Evolutionary conservation across 2,329 filamentous ascomycete species (phyloP), one percentile per base, ranked within the genome.

Genomic region (Aspergillus texensis): DNA sequence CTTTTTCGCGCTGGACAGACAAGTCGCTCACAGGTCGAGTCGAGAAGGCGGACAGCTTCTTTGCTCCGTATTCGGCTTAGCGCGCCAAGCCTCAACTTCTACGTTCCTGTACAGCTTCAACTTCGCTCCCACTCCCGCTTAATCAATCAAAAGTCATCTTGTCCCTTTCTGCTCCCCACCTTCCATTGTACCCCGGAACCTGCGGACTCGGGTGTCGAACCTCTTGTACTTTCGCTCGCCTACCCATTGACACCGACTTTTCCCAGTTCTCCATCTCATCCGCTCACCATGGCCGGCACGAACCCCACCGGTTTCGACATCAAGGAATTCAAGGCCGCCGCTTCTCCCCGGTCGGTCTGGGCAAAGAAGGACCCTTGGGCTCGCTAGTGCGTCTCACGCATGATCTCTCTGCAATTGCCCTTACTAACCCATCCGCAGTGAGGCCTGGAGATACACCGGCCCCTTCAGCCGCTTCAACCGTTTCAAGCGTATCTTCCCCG

Each of bases 221-320:
- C 39, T n/a, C 61, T 21, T 62, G 16, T 9, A 32, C 30, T 64
- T 61, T 67, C 65, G 71, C 43, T 60, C 48, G 55, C 41, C 26
- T 46, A 59, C n/a, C 43, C 43, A 50, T 41, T 45, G 57, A 57
- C 32, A 34, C 34, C 34, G 59, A 19, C 39, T 26, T 50, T 46
- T 39, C 30, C 34, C 69, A 53, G 36, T 28, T n/a, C 57, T 62
- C 62, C 67, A 62, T 65, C 78, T 26, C 36, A 26, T 39, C 62
- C 65, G 66, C 66, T 66, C 69, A 79, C 71, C 73, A 86, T 87
- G 85, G 79, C 84, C 70, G 76, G 80, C 65, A 74, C 75, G 83
- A 85, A 92, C 85, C 88, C 96, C 80, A 97, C 94, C 74, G 94
- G 94, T 82, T 98, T 98, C 86, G 90, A 95, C 83, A 86, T 93